Base-by-base conservation (phyloP, 2,329 filamentous ascomycete species). In the Penicillium hordei region DNA sequence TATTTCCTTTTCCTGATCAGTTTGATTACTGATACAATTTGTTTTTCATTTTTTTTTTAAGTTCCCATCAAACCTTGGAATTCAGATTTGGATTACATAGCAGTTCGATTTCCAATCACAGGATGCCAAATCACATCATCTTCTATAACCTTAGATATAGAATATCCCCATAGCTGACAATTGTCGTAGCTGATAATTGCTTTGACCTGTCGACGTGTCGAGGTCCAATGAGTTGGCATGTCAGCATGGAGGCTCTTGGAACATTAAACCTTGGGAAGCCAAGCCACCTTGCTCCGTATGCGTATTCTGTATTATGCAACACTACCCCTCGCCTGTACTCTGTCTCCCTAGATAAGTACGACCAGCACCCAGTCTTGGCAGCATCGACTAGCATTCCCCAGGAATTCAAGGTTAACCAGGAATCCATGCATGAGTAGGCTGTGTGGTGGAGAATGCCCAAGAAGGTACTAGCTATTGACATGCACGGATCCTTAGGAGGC, bases 341-440 rank as follows among this genome's bases (percentile, higher is more conserved):
- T 7, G 13, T 29, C 29, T 17, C 29, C 45, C 21, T 48, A 36
- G 31, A 36, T 21, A 29, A 45, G 23, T 52, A 52, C 39, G 23
- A 48, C 31, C 27, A 21, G 25, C 19, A 25, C 25, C 19, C 31
- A 51, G 53, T 19, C 53, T 56, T 56, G 53, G 53, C 53, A 38
- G 19, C 9, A 48, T 27, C 27, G 21, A 52, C 44, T 36, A 43
- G 48, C 48, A 56, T 56, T 56, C 53, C 53, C 53, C 53, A 56
- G 53, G 5, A 44, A 43, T 56, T 43, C 10, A 17, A 34, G 19
- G 10, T 49, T 34, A 21, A 50, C 46, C 39, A 51, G 39, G 29
- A 38, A 21, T 25, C 40, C n/a, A 45, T 48, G 23, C n/a, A 31
- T 31, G 4, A 15, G 29, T n/a, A 50, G 53, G 53, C 39, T 51